Conservation (phyloP, 2,329 filamentous ascomycete species). For the Cladosporium sp. region DNA sequence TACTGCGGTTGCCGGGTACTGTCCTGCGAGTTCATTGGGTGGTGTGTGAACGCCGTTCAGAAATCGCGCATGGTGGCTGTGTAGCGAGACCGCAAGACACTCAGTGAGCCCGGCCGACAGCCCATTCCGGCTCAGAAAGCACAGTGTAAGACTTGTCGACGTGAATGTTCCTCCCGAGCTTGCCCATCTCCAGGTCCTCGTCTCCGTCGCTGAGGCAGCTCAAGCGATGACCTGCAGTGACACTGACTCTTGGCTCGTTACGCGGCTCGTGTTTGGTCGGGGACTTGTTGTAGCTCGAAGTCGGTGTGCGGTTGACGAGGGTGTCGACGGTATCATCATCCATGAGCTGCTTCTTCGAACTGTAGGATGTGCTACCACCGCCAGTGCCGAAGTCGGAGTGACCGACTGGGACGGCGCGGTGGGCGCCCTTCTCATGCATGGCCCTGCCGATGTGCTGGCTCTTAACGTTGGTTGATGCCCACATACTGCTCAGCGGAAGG, state of each 20-base stretch:
- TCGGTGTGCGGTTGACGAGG: conserved; percentile 24
- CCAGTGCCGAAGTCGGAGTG: conserved; percentile 22
- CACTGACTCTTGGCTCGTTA: conserved; percentile 15
- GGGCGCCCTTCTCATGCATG: conserved; percentile 23
- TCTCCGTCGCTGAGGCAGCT: conserved; percentile 21
- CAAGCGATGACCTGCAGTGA: conserved; percentile 19
- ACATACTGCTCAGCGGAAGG: conserved; percentile 66
- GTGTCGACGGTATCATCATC: conserved; percentile 25
- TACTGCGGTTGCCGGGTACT: not conserved
- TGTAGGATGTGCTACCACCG: conserved; percentile 7
- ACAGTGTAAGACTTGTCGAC: conserved; percentile 28
- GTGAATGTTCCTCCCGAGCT: conserved; percentile 25
- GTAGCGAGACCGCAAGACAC: not conserved
- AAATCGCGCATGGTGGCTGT: not conserved
- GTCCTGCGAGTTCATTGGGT: not conserved
- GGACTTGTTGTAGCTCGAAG: conserved; percentile 20
- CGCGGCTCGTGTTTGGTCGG: conserved; percentile 21
- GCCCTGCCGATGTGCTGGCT: conserved; percentile 24
- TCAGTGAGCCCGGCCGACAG: conserved; percentile 12
- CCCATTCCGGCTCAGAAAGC: conserved; percentile 16
- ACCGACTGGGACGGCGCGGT: conserved; percentile 26
- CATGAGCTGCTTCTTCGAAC: conserved; percentile 27
- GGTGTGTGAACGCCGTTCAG: not conserved
- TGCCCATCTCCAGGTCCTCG: conserved; percentile 29
- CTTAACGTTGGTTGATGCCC: conserved; percentile 52